phyloP scores from a whole-genome alignment of 148 eudicot genomes.

The Fagopyrum esculentum region DNA sequence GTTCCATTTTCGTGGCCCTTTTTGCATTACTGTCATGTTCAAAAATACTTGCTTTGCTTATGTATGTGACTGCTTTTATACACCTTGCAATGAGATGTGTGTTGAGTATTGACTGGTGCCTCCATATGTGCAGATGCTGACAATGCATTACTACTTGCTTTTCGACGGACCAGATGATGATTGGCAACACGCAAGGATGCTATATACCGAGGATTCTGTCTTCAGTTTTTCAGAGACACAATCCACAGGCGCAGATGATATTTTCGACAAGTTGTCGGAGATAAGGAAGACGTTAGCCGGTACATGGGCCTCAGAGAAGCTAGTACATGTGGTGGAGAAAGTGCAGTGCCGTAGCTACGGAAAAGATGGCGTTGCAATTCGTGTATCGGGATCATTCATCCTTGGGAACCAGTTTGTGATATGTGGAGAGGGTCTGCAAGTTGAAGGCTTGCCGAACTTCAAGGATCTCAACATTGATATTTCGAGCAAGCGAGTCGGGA shows the following conservation, averaged over 20 bases:
- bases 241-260: constrained; percentile 42
- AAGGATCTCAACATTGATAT: constrained; percentile 66
- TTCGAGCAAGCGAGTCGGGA: constrained; percentile 57
- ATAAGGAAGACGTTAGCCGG: constrained; percentile 74
- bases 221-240: constrained; percentile 79
- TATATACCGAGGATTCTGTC: constrained; percentile 52
- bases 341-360: constrained; percentile 82
- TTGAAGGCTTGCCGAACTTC: constrained; percentile 80
- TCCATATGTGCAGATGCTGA: constrained; percentile 58
- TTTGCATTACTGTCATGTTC: neutral
- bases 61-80: too few relatives aligned
- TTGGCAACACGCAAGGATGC: constrained; percentile 66
- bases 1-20: neutral
- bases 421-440: constrained; percentile 92
- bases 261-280: constrained; percentile 44
- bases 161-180: constrained; percentile 78
- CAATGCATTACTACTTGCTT: constrained; percentile 84
- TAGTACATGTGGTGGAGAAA: constrained; percentile 92
- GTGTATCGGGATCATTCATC: constrained; percentile 78
- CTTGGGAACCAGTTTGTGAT: constrained; percentile 79
- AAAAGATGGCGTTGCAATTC: constrained; percentile 75
- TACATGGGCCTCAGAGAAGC: constrained; percentile 83
- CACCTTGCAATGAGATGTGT: neutral
- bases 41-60: too few relatives aligned
- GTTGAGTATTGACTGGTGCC: constrained; percentile 11